Conservation (phyloP, 106 monocot genomes). For the Dendrobium huoshanense region DNA sequence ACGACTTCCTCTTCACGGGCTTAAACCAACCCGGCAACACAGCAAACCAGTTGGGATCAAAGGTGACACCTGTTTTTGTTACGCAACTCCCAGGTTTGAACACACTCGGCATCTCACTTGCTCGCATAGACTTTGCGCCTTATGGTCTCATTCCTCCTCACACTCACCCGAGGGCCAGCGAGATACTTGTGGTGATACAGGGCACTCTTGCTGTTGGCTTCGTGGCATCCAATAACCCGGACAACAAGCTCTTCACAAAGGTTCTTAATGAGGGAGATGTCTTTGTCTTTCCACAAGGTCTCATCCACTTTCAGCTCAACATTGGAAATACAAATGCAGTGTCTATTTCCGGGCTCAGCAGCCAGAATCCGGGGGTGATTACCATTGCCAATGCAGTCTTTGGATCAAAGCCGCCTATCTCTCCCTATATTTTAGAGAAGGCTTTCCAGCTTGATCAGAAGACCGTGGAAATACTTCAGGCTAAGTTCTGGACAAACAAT, state of each 20-base stretch:
- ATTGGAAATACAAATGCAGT: conserved; percentile 25
- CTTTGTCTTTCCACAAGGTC: conserved; percentile 78
- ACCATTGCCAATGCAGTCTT: not conserved
- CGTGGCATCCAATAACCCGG: conserved; percentile 25
- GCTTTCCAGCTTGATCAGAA: conserved; percentile 15
- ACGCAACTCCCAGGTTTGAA: conserved; percentile 26
- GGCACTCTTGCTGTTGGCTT: conserved; percentile 64
- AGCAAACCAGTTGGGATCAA: conserved; percentile 21
- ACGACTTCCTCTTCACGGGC: conserved; percentile 10
- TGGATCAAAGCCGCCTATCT: no score
- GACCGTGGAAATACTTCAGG: not conserved
- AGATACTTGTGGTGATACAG: conserved; percentile 53
- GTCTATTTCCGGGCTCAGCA: conserved; percentile 48
- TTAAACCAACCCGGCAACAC: conserved; percentile 8
- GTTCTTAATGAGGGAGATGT: conserved; percentile 39
- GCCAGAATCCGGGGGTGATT: conserved; percentile 38
- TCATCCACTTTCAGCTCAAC: conserved; percentile 70
- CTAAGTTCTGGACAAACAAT: conserved; percentile 8
- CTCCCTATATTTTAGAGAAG: conserved; percentile 8
- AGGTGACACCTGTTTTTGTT: conserved; percentile 22
- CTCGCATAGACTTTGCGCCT: conserved; percentile 32
- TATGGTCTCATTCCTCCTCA: conserved; percentile 31
- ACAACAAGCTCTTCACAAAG: conserved; percentile 37
- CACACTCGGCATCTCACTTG: conserved; percentile 43
- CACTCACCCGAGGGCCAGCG: conserved; percentile 69